Evolutionary conservation across 2,329 filamentous ascomycete genomes (phyloP).

Genomic region (Talaromyces sp.): DNA sequence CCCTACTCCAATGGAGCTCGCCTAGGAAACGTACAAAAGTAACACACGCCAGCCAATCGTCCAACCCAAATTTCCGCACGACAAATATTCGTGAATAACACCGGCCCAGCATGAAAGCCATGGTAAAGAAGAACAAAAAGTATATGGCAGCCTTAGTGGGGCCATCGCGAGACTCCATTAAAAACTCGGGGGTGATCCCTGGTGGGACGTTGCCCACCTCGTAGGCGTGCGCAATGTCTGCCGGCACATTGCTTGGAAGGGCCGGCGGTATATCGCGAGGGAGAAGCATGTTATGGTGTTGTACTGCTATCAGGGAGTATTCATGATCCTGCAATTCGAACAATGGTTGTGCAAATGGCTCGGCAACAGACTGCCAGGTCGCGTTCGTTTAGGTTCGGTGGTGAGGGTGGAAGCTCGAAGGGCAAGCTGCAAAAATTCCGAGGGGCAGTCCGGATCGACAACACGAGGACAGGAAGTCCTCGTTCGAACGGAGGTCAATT

Average conservation of each 20-base stretch:
- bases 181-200: conserved; percentile 20
- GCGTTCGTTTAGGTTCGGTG: background rate
- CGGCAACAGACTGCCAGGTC: too few relatives aligned
- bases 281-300: background rate
- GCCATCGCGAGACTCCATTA: conserved; percentile 23
- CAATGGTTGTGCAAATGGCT: too few relatives aligned
- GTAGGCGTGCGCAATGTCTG: conserved; percentile 23
- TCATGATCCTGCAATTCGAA: background rate
- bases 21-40: conserved; percentile 35
- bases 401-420: background rate
- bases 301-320: background rate
- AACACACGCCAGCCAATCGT: conserved; percentile 46
- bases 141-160: conserved; percentile 24
- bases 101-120: conserved; percentile 35
- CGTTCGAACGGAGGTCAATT: background rate
- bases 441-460: background rate
- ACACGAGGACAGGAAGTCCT: background rate
- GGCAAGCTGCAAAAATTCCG: background rate
- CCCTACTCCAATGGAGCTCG: background rate
- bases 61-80: conserved; percentile 39
- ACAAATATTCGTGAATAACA: conserved; percentile 43
- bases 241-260: conserved; percentile 14
- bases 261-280: background rate
- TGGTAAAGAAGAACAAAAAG: conserved; percentile 23
- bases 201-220: conserved; percentile 23